Evolutionary conservation across 345 rosid species (phyloP).

Genomic region (Pistacia integerrima): DNA sequence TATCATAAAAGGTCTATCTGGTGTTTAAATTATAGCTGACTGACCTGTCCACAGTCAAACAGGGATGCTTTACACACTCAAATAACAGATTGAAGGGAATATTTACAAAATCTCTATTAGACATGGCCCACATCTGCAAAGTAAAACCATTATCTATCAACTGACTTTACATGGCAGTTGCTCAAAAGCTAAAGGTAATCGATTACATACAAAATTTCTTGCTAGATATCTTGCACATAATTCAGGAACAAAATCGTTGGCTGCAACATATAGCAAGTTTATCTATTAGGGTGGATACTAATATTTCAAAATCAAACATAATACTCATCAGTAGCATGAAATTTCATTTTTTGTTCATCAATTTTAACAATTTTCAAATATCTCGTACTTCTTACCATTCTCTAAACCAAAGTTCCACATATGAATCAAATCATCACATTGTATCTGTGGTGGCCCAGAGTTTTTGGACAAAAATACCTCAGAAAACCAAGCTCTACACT

Average conservation of each 20-base stretch:
- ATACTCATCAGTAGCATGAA: conserved; percentile 8
- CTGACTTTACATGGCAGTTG: conserved; percentile 1
- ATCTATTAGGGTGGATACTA: conserved; percentile 29
- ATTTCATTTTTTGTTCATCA: conserved; percentile 1
- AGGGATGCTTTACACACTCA: conserved; percentile 55
- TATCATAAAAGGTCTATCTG: not conserved
- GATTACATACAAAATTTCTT: conserved; percentile 67
- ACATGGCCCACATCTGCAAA: conserved; percentile 63
- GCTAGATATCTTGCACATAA: conserved; percentile 66
- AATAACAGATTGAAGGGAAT: conserved; percentile 57
- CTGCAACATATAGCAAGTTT: conserved; percentile 52
- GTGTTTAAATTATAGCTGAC: conserved; percentile 13
- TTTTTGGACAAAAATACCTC: conserved; percentile 37
- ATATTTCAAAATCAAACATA: conserved; percentile 16
- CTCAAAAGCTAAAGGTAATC: conserved; percentile 29
- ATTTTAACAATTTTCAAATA: conserved; percentile 12
- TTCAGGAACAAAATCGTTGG: conserved; percentile 53
- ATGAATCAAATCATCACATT: conserved; percentile 58
- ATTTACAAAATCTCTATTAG: conserved; percentile 46
- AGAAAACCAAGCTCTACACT: conserved; percentile 50
- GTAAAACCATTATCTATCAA: conserved; percentile 23
- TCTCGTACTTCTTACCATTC: conserved; percentile 45
- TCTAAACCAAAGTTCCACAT: conserved; percentile 67
- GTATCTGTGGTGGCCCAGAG: conserved; percentile 27
- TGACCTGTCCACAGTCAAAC: conserved; percentile 65